A percentile compares a stretch with the other conserved stretches of the same genome.
Evolutionary conservation across 2,329 filamentous ascomycete genomes (phyloP).

Genomic region (Laburnicola sp.): DNA sequence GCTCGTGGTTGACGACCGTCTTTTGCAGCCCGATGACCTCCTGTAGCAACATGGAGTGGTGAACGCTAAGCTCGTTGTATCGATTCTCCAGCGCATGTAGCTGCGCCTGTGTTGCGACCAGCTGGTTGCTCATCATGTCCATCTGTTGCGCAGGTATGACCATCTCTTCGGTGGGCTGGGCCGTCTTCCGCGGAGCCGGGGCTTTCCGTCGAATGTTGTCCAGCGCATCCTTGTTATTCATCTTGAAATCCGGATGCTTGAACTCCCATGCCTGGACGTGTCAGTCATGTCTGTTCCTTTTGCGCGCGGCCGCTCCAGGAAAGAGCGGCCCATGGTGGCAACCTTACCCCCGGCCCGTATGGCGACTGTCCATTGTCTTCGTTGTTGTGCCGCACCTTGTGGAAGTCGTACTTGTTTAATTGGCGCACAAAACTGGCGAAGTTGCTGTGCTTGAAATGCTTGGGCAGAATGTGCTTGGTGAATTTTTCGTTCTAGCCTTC

Average conservation of each 20-base stretch:
- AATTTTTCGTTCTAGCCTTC: constrained; percentile 86
- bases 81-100: constrained; percentile 84
- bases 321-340: constrained; percentile 3
- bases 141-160: constrained; percentile 84
- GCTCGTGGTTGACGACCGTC: constrained; percentile 72
- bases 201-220: constrained; percentile 97
- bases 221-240: constrained; percentile 92
- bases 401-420: constrained; percentile 96
- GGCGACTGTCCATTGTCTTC: constrained; percentile 81
- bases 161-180: constrained; percentile 63
- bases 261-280: constrained; percentile 81
- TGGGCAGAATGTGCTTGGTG: constrained; percentile 93
- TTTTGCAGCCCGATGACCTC: constrained; percentile 67
- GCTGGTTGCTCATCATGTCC: constrained; percentile 82
- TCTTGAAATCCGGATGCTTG: constrained; percentile 93
- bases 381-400: constrained; percentile 92
- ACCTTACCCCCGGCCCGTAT: constrained; percentile 74
- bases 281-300: constrained; percentile 17
- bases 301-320: not conserved
- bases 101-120: constrained; percentile 89
- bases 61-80: constrained; percentile 74
- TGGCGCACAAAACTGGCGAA: constrained; percentile 96
- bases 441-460: constrained; percentile 99
- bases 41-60: constrained; percentile 66
- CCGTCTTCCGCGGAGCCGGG: constrained; percentile 79